Conservation (phyloP, 176 grass and related monocot genomes). For the Triticum urartu region DNA sequence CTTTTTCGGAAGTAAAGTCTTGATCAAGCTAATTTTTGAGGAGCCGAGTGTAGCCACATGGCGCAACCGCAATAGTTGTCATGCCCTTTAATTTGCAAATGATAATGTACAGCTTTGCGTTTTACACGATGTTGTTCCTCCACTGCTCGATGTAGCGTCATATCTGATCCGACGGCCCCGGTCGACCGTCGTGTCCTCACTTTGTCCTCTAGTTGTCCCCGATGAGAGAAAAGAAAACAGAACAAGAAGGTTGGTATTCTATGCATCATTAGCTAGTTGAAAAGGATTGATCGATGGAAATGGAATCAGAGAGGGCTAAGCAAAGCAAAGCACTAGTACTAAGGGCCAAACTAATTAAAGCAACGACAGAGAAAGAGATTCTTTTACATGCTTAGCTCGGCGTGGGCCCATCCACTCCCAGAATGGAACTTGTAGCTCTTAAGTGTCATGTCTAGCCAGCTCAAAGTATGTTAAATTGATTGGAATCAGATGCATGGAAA, state of each 20-base stretch:
- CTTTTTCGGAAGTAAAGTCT: background rate
- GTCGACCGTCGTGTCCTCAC: background rate
- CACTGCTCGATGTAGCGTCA: background rate
- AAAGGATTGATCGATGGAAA: background rate
- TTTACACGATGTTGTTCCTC: background rate
- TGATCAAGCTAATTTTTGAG: background rate
- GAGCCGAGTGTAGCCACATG: background rate
- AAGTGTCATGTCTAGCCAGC: background rate
- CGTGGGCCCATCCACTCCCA: background rate
- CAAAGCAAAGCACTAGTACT: background rate
- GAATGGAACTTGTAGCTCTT: conserved; percentile 1
- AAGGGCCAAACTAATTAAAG: background rate
- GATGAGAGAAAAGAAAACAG: background rate
- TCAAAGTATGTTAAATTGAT: background rate
- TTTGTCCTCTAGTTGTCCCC: conserved; percentile 20
- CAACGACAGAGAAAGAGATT: background rate
- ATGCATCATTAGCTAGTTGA: background rate
- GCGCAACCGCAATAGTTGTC: background rate
- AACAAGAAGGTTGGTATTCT: background rate
- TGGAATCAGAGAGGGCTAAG: background rate
- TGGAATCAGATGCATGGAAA: background rate
- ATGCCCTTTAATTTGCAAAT: background rate
- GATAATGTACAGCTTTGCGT: background rate
- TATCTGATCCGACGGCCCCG: background rate
- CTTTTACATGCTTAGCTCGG: background rate